phyloP scores from a whole-genome alignment of 2,329 filamentous ascomycete species.

The Domatiomyces catenatus region DNA sequence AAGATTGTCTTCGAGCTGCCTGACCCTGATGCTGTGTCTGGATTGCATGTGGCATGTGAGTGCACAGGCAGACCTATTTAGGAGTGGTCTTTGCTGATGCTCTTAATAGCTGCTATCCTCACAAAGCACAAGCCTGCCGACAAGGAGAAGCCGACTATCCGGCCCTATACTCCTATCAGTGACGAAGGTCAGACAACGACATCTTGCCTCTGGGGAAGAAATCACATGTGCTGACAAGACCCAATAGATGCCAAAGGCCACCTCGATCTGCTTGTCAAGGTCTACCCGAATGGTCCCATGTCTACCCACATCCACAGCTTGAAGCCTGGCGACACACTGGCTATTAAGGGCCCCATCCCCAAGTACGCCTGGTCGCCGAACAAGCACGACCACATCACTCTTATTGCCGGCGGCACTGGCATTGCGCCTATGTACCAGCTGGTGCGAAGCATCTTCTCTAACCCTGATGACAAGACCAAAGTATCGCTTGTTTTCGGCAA shows the following conservation, averaged over 20 bases:
- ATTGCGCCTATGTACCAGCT: slow-evolving; percentile 99
- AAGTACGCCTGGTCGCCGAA: slow-evolving; percentile 84
- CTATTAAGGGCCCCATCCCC: slow-evolving; percentile 87
- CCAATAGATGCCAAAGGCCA: slow-evolving; percentile 56
- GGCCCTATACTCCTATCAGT: slow-evolving; percentile 84
- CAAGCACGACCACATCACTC: slow-evolving; percentile 65
- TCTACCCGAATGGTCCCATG: slow-evolving; percentile 83
- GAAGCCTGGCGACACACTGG: slow-evolving; percentile 63
- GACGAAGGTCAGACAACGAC: slow-evolving; percentile 47
- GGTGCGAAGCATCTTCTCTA: slow-evolving; percentile 78
- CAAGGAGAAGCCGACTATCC: slow-evolving; percentile 69
- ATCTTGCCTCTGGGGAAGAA: not conserved
- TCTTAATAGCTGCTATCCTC: slow-evolving; percentile 50
- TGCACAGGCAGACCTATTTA: slow-evolving; percentile 4
- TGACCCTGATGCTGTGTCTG: slow-evolving; percentile 69
- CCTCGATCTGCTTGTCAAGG: slow-evolving; percentile 82
- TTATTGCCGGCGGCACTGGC: slow-evolving; percentile 82
- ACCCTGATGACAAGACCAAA: slow-evolving; percentile 93
- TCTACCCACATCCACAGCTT: slow-evolving; percentile 74
- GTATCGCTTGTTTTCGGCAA: slow-evolving; percentile 93
- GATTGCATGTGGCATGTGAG: slow-evolving; percentile 60
- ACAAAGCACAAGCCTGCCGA: slow-evolving; percentile 81
- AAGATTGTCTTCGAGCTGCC: slow-evolving; percentile 75
- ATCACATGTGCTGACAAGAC: slow-evolving; percentile 3
- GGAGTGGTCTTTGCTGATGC: not conserved